phyloP scores from a whole-genome alignment of 805 yeast genomes.

The Cyberlindnera veronae region DNA sequence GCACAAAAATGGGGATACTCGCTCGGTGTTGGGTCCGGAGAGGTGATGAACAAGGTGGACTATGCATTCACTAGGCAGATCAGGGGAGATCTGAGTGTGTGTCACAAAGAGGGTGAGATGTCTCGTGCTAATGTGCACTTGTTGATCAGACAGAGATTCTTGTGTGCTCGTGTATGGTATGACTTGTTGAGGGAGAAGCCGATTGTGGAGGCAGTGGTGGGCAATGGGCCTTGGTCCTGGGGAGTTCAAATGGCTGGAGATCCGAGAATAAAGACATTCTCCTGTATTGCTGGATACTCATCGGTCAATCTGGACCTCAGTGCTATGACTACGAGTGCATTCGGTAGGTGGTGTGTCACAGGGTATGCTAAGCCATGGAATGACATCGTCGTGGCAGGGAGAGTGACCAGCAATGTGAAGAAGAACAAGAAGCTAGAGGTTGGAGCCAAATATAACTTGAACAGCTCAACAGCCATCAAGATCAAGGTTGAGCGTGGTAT shows the following conservation, averaged over 20 bases:
- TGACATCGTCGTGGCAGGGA: constrained; percentile 2
- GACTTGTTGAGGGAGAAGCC: constrained; percentile 1
- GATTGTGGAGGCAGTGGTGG: constrained; percentile 1
- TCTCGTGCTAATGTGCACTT: background rate
- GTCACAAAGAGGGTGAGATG: constrained; percentile 1
- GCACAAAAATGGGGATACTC: constrained; percentile 7
- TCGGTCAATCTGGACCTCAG: background rate
- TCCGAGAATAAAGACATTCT: background rate
- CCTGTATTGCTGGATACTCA: constrained; percentile 3
- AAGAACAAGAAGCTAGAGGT: constrained; percentile 1
- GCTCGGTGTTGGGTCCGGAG: constrained; percentile 1
- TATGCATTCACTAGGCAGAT: background rate
- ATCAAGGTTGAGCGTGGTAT: constrained; percentile 1
- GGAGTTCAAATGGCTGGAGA: constrained; percentile 3
- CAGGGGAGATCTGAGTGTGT: constrained; percentile 1
- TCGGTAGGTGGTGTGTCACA: background rate
- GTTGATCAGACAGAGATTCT: background rate
- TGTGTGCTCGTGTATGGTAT: background rate
- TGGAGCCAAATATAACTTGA: constrained; percentile 4
- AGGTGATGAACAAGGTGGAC: constrained; percentile 5
- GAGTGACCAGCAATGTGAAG: background rate
- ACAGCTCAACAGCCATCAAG: constrained; percentile 1
- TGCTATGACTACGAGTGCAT: background rate
- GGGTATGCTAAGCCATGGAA: background rate
- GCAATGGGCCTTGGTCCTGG: background rate